A percentile compares a stretch with the other conserved stretches of the same genome.
Evolutionary conservation across 2,329 filamentous ascomycete genomes (phyloP).

Genomic region (Atkinsonella hypoxylon): DNA sequence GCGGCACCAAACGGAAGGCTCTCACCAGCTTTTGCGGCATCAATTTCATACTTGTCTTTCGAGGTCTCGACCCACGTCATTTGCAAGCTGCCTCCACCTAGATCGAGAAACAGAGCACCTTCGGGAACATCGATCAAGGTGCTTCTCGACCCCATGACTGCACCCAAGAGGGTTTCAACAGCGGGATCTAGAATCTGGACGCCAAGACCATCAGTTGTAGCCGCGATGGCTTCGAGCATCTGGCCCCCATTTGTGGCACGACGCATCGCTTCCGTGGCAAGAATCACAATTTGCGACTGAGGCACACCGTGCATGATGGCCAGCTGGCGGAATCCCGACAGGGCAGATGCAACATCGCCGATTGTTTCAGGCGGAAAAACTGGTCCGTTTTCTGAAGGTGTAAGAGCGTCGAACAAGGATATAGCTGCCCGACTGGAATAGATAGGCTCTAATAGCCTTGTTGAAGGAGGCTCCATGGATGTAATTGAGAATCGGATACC

Average conservation of each 20-base stretch:
- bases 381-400: conserved; percentile 29
- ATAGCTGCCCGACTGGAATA: conserved; percentile 71
- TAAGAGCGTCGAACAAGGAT: conserved; percentile 76
- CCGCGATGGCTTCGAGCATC: conserved; percentile 53
- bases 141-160: conserved; percentile 66
- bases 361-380: conserved; percentile 47
- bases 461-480: conserved; percentile 56
- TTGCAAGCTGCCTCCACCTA: conserved; percentile 62
- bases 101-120: conserved; percentile 71
- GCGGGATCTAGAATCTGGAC: conserved; percentile 65
- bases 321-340: conserved; percentile 59
- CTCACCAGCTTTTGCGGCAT: conserved; percentile 41
- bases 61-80: conserved; percentile 50
- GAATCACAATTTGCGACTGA: conserved; percentile 51
- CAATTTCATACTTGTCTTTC: conserved; percentile 32
- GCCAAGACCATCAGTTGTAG: conserved; percentile 48
- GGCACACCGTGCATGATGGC: conserved; percentile 61
- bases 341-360: conserved; percentile 47
- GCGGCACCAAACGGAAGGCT: conserved; percentile 53
- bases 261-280: conserved; percentile 84
- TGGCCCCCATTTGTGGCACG: conserved; percentile 61
- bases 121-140: conserved; percentile 49
- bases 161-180: conserved; percentile 73
- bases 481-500: conserved; percentile 89
- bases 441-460: conserved; percentile 63